Percentiles rank a stretch among this genome's conserved stretches.
Evolutionary conservation across 1,284 basidiomycete species (phyloP).

Genomic region (Trametes hirsuta): DNA sequence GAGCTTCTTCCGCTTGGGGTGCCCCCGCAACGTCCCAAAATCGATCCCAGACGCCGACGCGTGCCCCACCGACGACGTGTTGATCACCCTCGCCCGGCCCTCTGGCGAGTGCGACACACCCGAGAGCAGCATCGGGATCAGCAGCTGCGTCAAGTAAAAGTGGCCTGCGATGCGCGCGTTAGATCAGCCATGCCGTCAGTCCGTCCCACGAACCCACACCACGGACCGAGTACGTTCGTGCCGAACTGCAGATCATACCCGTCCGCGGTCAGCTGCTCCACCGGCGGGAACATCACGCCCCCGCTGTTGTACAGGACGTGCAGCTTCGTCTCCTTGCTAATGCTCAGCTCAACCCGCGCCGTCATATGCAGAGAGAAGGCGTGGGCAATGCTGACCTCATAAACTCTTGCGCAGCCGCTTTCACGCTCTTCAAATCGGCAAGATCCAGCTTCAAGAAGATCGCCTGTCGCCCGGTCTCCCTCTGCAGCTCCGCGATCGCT

Average conservation of each 20-base stretch:
- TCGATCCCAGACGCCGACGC: constrained; percentile 23
- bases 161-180: constrained; percentile 19
- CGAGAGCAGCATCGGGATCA: constrained; percentile 30
- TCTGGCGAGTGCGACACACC: constrained; percentile 29
- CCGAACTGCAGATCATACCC: constrained; percentile 26
- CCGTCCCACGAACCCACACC: neutral
- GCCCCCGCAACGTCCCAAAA: constrained; percentile 24
- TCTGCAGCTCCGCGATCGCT: constrained; percentile 46
- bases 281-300: constrained; percentile 18
- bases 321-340: constrained; percentile 19
- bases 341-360: constrained; percentile 29
- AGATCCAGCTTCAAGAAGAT: constrained; percentile 51
- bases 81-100: constrained; percentile 30
- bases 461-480: constrained; percentile 35
- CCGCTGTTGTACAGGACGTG: constrained; percentile 22
- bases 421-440: constrained; percentile 46
- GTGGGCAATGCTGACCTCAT: constrained; percentile 33
- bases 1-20: constrained; percentile 21
- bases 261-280: constrained; percentile 22
- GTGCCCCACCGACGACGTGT: constrained; percentile 29
- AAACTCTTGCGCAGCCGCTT: constrained; percentile 45
- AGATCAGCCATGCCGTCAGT: neutral
- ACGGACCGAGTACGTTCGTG: constrained; percentile 24
- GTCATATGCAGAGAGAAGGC: constrained; percentile 32
- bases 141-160: constrained; percentile 32